phyloP scores from a whole-genome alignment of 2,329 filamentous ascomycete species.

The Graphilbum fragrans region DNA sequence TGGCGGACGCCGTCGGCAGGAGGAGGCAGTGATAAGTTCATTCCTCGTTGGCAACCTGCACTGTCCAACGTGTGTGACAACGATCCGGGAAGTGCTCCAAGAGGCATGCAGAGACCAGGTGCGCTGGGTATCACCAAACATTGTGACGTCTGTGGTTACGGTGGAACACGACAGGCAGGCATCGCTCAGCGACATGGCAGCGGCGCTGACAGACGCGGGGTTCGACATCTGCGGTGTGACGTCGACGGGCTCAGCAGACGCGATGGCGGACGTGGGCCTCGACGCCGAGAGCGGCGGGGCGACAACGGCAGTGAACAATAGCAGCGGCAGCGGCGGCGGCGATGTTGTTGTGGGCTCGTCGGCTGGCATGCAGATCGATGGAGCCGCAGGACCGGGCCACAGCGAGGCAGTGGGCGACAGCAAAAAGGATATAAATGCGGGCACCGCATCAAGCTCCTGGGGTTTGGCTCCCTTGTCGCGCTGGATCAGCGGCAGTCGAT shows the following conservation, averaged over 20 bases:
- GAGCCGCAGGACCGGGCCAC: not conserved
- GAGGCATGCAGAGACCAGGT: conserved; percentile 31
- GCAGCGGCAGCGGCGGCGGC: not conserved
- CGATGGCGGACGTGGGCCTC: not conserved
- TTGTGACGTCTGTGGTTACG: conserved; percentile 58
- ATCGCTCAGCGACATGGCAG: conserved; percentile 28
- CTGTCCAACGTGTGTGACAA: conserved; percentile 60
- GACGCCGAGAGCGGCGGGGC: not conserved
- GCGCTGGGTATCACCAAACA: conserved; percentile 54
- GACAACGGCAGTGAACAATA: not conserved
- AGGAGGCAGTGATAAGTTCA: conserved; percentile 34
- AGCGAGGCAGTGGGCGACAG: not conserved
- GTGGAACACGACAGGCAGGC: conserved; percentile 39
- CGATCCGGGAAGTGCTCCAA: conserved; percentile 48
- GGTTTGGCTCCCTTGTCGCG: conserved; percentile 8
- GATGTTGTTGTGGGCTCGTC: not conserved
- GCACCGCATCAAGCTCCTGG: conserved; percentile 1
- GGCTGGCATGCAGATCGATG: not conserved
- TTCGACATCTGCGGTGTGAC: conserved; percentile 44
- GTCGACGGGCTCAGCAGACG: conserved; percentile 12
- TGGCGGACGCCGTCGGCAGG: conserved; percentile 1
- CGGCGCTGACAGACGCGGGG: conserved; percentile 40
- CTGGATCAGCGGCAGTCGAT: conserved; percentile 6
- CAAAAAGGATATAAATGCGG: not conserved
- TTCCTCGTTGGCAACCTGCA: conserved; percentile 65